Base-by-base conservation (phyloP, 352 stramenopile genomes). In the Globisporangium parvum region DNA sequence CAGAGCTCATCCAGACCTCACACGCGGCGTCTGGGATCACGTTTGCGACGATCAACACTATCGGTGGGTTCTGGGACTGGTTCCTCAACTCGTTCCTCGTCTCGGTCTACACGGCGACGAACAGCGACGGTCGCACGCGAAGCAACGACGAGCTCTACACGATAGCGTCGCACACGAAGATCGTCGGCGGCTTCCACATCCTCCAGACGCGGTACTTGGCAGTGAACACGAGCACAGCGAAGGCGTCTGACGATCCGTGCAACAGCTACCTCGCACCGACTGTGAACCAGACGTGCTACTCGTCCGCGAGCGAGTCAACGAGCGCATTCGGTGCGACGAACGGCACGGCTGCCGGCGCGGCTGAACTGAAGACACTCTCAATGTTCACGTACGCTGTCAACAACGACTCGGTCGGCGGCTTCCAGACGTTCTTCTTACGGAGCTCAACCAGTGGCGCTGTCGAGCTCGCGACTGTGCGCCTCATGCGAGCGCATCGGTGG, bases 151-250 rank as follows among this genome's bases (percentile, higher is more conserved):
- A 80, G 50, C 51, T 65, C 9, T 87, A 87, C 60, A 87, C 77
- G 15, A 60, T 89, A 21, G 79, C 71, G 17, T 75, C 75, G 9
- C 75, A 82, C 39, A 87, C 69, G 0, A 55, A 73, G 11, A 85
- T 90, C 39, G 61, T 87, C 14, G 73, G 75, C 0, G 77, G 77
- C n/a, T 90, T 90, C 60, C 69, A 85, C 45, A 21, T 90, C 28
- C 51, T 78, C 44, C 79, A 90, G 55, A 72, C 55, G 42, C 59
- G 77, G 3, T 87, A 81, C 51, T 56, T 58, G 14, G 64, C 63
- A 1, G 62, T 87, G 42, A 85, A 87, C 40, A 80, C 70, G 35
- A 77, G 66, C 31, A 37, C 31, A 37, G 31, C 31, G 12, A 37
- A 37, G 31, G 31, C 31, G 8, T 37, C 31, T 1, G 76, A 87